Evolutionary conservation across 1,284 basidiomycete genomes (phyloP).

Genomic region (Schizophyllum commune): DNA sequence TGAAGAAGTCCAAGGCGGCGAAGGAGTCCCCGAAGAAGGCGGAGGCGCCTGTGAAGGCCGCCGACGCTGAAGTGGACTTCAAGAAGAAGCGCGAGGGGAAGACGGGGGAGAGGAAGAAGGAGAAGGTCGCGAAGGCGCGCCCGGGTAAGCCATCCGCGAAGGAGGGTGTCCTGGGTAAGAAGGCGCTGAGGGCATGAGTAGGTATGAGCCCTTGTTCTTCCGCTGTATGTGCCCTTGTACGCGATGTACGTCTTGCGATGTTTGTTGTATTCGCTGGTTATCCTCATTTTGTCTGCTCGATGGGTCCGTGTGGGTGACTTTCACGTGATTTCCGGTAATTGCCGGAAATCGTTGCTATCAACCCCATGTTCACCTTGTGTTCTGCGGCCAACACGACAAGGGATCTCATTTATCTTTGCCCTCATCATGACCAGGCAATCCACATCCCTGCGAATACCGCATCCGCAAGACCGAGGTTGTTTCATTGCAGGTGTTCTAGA

Average conservation of each 20-base stretch:
- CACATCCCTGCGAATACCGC: conserved; percentile 34
- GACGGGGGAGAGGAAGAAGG: conserved; percentile 54
- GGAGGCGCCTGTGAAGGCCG: conserved; percentile 1
- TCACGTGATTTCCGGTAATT: too few relatives aligned
- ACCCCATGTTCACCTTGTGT: too few relatives aligned
- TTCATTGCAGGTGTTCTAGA: conserved; percentile 57
- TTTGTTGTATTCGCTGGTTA: too few relatives aligned
- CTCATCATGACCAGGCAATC: not conserved
- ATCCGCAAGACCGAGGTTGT: conserved; percentile 38
- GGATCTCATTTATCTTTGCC: too few relatives aligned
- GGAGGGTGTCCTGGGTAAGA: conserved; percentile 43
- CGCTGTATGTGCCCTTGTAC: too few relatives aligned
- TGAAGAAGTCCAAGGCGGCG: not conserved
- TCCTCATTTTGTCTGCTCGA: too few relatives aligned
- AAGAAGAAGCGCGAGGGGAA: conserved; percentile 41
- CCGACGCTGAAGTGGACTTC: conserved; percentile 23
- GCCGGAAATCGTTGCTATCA: too few relatives aligned
- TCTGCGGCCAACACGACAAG: too few relatives aligned
- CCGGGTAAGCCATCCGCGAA: conserved; percentile 42
- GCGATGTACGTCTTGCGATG: too few relatives aligned
- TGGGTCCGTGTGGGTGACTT: too few relatives aligned
- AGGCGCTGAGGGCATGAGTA: conserved; percentile 18
- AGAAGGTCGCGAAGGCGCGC: conserved; percentile 35
- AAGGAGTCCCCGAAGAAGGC: not conserved
- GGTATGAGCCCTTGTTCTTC: too few relatives aligned